Evolutionary conservation across 352 stramenopile genomes (phyloP), one percentile per base, ranked within the genome.

Genomic region (Pythium brachiatum): DNA sequence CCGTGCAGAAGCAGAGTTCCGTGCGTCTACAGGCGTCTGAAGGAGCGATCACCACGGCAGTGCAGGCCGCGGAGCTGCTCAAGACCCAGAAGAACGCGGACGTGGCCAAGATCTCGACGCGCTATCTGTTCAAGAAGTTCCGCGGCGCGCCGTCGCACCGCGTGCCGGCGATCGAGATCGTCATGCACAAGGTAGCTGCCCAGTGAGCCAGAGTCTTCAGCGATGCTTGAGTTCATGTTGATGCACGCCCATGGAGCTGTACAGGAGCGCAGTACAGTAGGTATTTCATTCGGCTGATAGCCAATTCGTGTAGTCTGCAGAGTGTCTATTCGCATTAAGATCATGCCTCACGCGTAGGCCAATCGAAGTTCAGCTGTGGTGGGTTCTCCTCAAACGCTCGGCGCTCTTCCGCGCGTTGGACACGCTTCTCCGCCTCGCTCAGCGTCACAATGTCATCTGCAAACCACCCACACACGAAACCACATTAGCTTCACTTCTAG

Each of bases 381-480:
- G 62, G 62, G 55, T 69, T 69, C 32, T 70, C 48, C 21, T 74
- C 56, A 53, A 89, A 68, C 56, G 73, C 73, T 16, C 67, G 69
- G 7, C 66, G 73, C 61, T 88, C 81, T 61, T 87, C 76, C 36
- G 81, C 69, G 53, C 79, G 81, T 60, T 84, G 61, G 44, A 84
- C 76, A 25, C 83, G 83, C 56, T 81, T 81, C 67, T 92, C 85
- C 43, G 81, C 85, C 68, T 92, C 85, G 55, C 77, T 90, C 44
- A 72, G 70, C 11, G 85, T 90, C 60, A 90, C 83, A 69, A 94
- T 94, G 44, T 92, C 83, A 59, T 94, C 85, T 94, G 67, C 41
- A 62, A 43, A 61, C n/a, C 60, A 50, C 13, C 52, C n/a, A n/a
- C n/a, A n/a, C n/a, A n/a, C n/a, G n/a, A 47, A 44, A 66, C 26